phyloP scores from a whole-genome alignment of 164 flowering plant species.

The Euptelea pleiosperma region DNA sequence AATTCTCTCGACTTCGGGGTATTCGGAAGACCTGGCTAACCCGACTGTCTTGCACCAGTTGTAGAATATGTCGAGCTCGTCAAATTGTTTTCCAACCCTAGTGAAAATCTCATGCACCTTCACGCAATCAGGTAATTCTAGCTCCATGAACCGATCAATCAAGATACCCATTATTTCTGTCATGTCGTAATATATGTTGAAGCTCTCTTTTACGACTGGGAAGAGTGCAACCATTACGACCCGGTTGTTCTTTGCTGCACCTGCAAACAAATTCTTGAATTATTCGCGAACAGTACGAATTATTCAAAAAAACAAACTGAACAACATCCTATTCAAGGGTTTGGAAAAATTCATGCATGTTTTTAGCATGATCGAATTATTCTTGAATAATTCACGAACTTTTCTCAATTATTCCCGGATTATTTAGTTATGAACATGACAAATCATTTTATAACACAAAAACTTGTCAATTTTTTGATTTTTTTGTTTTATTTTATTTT shows the following conservation, averaged over 20 bases:
- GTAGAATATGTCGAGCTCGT: conserved; percentile 57
- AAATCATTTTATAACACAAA: too few relatives aligned
- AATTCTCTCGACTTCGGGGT: conserved; percentile 46
- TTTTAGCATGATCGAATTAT: too few relatives aligned
- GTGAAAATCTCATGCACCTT: conserved; percentile 67
- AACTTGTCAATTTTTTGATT: too few relatives aligned
- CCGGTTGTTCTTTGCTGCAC: conserved; percentile 59
- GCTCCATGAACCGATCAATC: conserved; percentile 76
- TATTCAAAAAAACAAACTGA: too few relatives aligned
- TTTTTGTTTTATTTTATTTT: too few relatives aligned
- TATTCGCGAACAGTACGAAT: too few relatives aligned
- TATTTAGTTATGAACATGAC: too few relatives aligned
- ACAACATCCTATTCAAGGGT: too few relatives aligned
- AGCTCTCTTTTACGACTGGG: conserved; percentile 75
- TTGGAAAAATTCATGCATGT: too few relatives aligned
- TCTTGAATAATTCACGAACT: too few relatives aligned
- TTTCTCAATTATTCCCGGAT: too few relatives aligned
- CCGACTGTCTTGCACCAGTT: conserved; percentile 37
- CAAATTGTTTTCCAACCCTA: conserved; percentile 71
- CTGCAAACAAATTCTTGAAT: too few relatives aligned
- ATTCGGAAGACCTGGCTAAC: conserved; percentile 38
- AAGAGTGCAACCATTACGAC: conserved; percentile 63
- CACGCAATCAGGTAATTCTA: conserved; percentile 60
- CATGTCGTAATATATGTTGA: conserved; percentile 66
- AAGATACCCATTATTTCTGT: conserved; percentile 67